A percentile compares a stretch with the other conserved stretches of the same genome.
Evolutionary conservation across 345 rosid species (phyloP).

Genomic region (Durio zibethinus): DNA sequence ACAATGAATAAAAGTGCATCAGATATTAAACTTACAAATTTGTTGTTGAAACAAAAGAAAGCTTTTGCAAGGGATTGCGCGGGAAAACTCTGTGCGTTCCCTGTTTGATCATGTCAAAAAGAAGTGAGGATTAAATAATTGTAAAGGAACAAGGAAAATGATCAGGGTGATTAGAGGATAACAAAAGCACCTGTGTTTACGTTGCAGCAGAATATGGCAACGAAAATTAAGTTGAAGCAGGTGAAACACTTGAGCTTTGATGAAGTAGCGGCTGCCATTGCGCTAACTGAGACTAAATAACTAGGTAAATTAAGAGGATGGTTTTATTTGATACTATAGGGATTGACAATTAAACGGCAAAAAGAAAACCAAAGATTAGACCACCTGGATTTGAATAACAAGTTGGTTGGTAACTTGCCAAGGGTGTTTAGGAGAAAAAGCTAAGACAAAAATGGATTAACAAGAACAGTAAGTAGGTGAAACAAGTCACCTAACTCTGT

Average conservation of each 20-base stretch:
- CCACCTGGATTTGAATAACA: conserved; percentile 10
- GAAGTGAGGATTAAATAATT: neutral
- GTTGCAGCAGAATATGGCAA: neutral
- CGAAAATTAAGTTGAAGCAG: neutral
- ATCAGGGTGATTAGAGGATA: neutral
- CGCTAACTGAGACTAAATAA: neutral
- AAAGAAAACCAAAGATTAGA: conserved; percentile 2
- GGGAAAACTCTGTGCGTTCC: neutral
- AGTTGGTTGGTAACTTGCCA: neutral
- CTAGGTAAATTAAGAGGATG: neutral
- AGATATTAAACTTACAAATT: conserved; percentile 2
- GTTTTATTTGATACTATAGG: neutral
- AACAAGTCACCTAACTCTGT: neutral
- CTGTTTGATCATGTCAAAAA: neutral
- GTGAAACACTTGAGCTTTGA: conserved; percentile 6
- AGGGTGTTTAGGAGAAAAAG: neutral
- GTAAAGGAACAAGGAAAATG: neutral
- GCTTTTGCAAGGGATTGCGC: neutral
- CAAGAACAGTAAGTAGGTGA: neutral
- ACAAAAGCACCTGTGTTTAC: neutral
- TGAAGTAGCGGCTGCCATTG: conserved; percentile 1
- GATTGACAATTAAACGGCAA: neutral
- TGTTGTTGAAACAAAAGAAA: conserved; percentile 15
- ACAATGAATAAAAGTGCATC: neutral
- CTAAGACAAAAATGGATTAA: neutral